Conservation (phyloP, 108 stramenopile genomes). For the Pseudonitzschia delicatissima region DNA sequence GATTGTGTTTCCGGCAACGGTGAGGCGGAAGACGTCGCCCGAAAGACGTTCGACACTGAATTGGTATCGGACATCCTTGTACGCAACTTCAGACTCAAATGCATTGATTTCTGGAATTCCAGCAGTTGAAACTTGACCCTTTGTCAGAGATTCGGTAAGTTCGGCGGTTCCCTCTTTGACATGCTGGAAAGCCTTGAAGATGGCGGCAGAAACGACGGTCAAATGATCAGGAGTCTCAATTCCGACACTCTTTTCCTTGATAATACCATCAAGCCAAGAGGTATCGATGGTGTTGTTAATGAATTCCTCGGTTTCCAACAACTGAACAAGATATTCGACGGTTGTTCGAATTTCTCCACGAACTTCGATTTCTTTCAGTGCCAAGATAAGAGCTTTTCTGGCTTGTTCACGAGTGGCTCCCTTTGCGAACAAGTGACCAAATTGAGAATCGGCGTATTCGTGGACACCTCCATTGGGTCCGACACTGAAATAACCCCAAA, state of each 20-base stretch:
- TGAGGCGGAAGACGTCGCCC: slow-evolving; percentile 72
- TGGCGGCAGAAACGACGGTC: slow-evolving; percentile 86
- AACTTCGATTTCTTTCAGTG: slow-evolving; percentile 97
- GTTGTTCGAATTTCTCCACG: slow-evolving; percentile 98
- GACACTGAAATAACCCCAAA: slow-evolving; percentile 98
- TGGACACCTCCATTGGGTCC: slow-evolving; percentile 97
- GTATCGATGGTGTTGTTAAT: slow-evolving; percentile 97
- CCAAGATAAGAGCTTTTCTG: slow-evolving; percentile 91
- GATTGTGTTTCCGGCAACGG: slow-evolving; percentile 68
- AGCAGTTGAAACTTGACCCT: slow-evolving; percentile 89
- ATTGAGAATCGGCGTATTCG: slow-evolving; percentile 98
- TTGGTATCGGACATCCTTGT: slow-evolving; percentile 90
- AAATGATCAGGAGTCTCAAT: slow-evolving; percentile 73
- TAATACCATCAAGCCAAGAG: slow-evolving; percentile 94
- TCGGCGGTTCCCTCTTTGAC: slow-evolving; percentile 63
- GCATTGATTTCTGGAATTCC: slow-evolving; percentile 84
- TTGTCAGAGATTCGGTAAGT: slow-evolving; percentile 75
- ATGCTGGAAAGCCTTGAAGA: slow-evolving; percentile 89
- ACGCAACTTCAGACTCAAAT: slow-evolving; percentile 90
- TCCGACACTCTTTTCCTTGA: slow-evolving; percentile 85
- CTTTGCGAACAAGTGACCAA: slow-evolving; percentile 97
- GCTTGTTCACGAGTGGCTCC: slow-evolving; percentile 94
- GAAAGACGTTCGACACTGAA: slow-evolving; percentile 86
- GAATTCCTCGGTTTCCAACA: slow-evolving; percentile 94
- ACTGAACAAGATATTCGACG: slow-evolving; percentile 96